Conservation (phyloP, 2,329 filamentous ascomycete genomes). For the Coccinonectria pachysandricola region DNA sequence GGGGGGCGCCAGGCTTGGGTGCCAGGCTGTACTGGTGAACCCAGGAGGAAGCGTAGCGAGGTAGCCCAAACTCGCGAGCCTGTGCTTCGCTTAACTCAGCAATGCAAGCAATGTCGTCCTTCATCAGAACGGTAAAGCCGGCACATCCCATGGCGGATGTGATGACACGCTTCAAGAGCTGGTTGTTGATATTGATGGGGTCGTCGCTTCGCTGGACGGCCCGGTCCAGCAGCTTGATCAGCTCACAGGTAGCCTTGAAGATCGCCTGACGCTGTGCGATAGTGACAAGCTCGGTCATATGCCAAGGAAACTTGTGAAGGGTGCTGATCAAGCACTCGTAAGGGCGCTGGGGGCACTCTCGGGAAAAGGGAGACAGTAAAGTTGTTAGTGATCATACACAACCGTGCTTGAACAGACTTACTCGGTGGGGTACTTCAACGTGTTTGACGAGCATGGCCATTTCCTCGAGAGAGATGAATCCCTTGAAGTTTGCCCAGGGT, state of each 20-base stretch:
- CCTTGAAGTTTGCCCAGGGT: conserved; percentile 44
- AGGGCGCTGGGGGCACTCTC: conserved; percentile 51
- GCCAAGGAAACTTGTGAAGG: conserved; percentile 53
- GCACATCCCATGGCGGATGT: conserved; percentile 44
- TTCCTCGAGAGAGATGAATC: conserved; percentile 52
- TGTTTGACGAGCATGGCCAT: conserved; percentile 55
- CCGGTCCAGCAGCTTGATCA: conserved; percentile 36
- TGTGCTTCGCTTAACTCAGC: conserved; percentile 26
- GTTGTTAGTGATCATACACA: neutral
- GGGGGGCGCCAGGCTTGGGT: conserved; percentile 35
- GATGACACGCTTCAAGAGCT: conserved; percentile 43
- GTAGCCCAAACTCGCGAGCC: conserved; percentile 33
- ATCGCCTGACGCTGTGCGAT: conserved; percentile 44
- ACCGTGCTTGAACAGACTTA: conserved; percentile 28
- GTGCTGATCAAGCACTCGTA: conserved; percentile 58
- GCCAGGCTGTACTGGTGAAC: conserved; percentile 40
- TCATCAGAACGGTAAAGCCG: conserved; percentile 51
- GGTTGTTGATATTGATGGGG: conserved; percentile 36
- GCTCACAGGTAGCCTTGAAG: conserved; percentile 38
- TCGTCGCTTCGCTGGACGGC: conserved; percentile 31
- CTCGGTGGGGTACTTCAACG: conserved; percentile 50
- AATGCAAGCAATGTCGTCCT: conserved; percentile 45
- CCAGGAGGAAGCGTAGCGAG: conserved; percentile 39
- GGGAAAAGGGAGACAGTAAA: conserved; percentile 46
- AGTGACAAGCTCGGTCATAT: conserved; percentile 45